phyloP scores from a whole-genome alignment of 345 rosid species.

The Brassica incana region DNA sequence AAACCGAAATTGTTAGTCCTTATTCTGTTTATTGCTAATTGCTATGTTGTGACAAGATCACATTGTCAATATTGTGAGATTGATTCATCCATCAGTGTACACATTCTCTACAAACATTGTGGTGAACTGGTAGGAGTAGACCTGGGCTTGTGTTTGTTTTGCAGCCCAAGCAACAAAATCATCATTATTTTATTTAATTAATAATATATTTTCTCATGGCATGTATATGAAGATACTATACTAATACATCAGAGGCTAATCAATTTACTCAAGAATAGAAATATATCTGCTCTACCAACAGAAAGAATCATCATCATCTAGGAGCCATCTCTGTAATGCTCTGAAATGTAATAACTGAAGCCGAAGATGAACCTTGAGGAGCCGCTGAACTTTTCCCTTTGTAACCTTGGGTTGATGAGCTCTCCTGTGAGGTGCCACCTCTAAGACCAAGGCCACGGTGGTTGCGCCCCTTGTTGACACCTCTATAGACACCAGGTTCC shows the following conservation, averaged over 20 bases:
- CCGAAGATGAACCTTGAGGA: slow-evolving; percentile 34
- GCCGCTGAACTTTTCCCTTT: slow-evolving; percentile 46
- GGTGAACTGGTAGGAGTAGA: too few relatives aligned
- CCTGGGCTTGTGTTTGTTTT: too few relatives aligned
- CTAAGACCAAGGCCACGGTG: slow-evolving; percentile 31
- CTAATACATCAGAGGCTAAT: slow-evolving; percentile 18
- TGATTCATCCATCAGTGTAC: too few relatives aligned
- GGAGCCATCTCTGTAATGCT: slow-evolving; percentile 60
- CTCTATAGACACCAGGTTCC: slow-evolving; percentile 65
- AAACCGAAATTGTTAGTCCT: too few relatives aligned
- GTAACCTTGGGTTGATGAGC: slow-evolving; percentile 49
- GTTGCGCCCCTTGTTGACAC: slow-evolving; percentile 41
- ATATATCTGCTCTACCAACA: slow-evolving; percentile 10
- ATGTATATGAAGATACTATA: not conserved
- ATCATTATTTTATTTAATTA: not conserved
- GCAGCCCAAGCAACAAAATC: not conserved
- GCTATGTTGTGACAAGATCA: too few relatives aligned
- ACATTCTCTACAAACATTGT: too few relatives aligned
- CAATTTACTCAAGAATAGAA: not conserved
- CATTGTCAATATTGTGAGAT: too few relatives aligned
- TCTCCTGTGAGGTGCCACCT: slow-evolving; percentile 42
- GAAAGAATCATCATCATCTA: slow-evolving; percentile 44
- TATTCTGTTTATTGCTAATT: too few relatives aligned
- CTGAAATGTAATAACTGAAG: slow-evolving; percentile 26
- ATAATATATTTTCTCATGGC: slow-evolving; percentile 12